phyloP scores from a whole-genome alignment of 1,284 basidiomycete species.

The Puccinia horiana region DNA sequence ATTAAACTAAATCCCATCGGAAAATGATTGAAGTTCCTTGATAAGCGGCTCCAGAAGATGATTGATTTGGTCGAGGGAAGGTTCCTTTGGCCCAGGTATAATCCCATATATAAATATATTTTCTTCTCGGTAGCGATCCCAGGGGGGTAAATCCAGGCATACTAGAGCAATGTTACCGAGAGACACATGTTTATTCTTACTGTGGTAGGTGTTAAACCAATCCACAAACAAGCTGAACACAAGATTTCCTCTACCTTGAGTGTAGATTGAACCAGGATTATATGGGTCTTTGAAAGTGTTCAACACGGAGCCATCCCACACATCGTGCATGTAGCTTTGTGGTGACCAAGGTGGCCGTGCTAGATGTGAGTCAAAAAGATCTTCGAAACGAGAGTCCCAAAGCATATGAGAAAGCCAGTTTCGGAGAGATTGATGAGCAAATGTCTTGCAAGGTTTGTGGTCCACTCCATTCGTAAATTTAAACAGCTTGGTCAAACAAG shows the following conservation, averaged over 20 bases:
- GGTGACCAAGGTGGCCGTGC: slow-evolving; percentile 3
- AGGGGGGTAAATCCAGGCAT: slow-evolving; percentile 39
- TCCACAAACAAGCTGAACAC: slow-evolving; percentile 34
- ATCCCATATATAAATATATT: slow-evolving; percentile 36
- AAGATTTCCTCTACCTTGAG: slow-evolving; percentile 19
- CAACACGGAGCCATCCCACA: slow-evolving; percentile 27
- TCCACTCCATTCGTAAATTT: not conserved
- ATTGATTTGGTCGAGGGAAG: slow-evolving; percentile 17
- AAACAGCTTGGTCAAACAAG: not conserved
- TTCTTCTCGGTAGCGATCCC: slow-evolving; percentile 20
- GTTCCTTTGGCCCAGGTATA: too few relatives aligned
- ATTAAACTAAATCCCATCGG: slow-evolving; percentile 14
- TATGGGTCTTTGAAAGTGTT: not conserved
- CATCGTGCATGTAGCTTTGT: not conserved
- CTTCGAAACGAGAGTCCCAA: slow-evolving; percentile 1
- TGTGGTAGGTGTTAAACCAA: slow-evolving; percentile 34
- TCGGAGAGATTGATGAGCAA: slow-evolving; percentile 16
- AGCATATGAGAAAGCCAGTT: slow-evolving; percentile 12
- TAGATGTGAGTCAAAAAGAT: slow-evolving; percentile 8
- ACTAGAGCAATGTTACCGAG: slow-evolving; percentile 16
- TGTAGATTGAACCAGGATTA: not conserved
- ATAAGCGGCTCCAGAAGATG: slow-evolving; percentile 26
- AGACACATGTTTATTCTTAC: not conserved
- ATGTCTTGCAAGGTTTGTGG: slow-evolving; percentile 1
- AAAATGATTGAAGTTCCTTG: not conserved